A percentile compares a stretch with the other conserved stretches of the same genome.
Evolutionary conservation across 2,329 filamentous ascomycete species (phyloP).

Genomic region (Ascochyta viciae-villosae): DNA sequence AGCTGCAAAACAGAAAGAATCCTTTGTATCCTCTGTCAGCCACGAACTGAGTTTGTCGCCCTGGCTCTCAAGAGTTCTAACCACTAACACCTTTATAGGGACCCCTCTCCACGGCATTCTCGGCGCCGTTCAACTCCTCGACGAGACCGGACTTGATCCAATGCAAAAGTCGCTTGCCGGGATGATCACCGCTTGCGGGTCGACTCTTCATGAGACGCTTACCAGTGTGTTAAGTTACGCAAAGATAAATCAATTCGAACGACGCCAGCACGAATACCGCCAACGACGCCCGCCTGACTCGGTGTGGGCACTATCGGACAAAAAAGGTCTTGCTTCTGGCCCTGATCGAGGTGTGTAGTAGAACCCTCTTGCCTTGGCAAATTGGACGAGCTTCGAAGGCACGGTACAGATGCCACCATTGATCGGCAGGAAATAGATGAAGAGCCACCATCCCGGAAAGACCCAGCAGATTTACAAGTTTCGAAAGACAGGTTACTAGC

Average conservation of each 20-base stretch:
- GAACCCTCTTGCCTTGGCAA: conserved; percentile 1
- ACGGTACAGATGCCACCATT: background rate
- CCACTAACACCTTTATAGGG: background rate
- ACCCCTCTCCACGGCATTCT: conserved; percentile 46
- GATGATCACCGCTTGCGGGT: conserved; percentile 56
- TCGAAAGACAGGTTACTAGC: background rate
- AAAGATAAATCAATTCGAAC: conserved; percentile 36
- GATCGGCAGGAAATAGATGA: background rate
- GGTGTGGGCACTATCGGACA: conserved; percentile 15
- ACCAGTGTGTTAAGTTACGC: conserved; percentile 30
- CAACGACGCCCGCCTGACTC: conserved; percentile 13
- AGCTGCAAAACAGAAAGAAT: conserved; percentile 22
- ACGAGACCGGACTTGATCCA: conserved; percentile 49
- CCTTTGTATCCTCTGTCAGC: conserved; percentile 24
- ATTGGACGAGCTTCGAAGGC: conserved; percentile 6
- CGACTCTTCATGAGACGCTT: conserved; percentile 55
- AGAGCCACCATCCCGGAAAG: background rate
- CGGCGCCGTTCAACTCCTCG: conserved; percentile 56
- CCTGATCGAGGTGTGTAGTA: conserved; percentile 4
- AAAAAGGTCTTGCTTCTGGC: conserved; percentile 6
- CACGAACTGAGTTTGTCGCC: conserved; percentile 22
- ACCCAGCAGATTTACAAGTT: background rate
- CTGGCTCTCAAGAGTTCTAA: background rate
- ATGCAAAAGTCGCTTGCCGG: conserved; percentile 53
- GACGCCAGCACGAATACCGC: conserved; percentile 44